Percentiles rank a stretch among this genome's conserved stretches.
phyloP scores from a whole-genome alignment of 1,284 basidiomycete genomes.

The Tylopilus sp. region DNA sequence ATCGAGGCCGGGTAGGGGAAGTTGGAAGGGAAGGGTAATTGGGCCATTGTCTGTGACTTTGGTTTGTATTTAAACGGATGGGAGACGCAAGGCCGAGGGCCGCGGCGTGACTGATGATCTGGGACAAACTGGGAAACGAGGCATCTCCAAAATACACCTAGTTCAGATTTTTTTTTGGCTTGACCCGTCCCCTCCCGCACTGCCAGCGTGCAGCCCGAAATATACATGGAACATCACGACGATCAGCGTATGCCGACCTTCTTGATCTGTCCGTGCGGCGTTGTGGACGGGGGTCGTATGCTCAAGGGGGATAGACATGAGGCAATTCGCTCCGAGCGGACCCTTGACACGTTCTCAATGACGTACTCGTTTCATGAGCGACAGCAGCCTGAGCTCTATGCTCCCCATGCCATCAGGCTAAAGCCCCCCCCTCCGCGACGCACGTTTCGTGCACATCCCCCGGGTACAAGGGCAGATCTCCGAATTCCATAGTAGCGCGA shows the following conservation, averaged over 20 bases:
- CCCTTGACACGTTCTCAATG: background rate
- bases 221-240: background rate
- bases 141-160: slow-evolving; percentile 3
- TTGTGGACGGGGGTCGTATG: background rate
- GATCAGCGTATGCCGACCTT: background rate
- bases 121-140: slow-evolving; percentile 23
- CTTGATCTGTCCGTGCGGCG: background rate
- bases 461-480: background rate
- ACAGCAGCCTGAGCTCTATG: background rate
- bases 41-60: slow-evolving; percentile 5
- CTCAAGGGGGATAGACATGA: background rate
- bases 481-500: background rate
- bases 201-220: background rate
- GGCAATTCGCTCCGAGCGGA: background rate
- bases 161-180: background rate
- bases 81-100: slow-evolving; percentile 11
- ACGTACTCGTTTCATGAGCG: background rate
- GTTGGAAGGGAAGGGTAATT: slow-evolving; percentile 10
- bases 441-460: background rate
- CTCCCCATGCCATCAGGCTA: background rate
- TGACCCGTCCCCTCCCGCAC: slow-evolving; percentile 1
- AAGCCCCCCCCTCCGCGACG: background rate
- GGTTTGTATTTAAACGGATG: slow-evolving; percentile 30
- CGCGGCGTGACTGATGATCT: slow-evolving; percentile 5
- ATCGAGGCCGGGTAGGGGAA: background rate